Evolutionary conservation across 371 early-diverging fungal species (phyloP), one percentile per base, ranked within the genome.

Genomic region (Parasitella parasitica): DNA sequence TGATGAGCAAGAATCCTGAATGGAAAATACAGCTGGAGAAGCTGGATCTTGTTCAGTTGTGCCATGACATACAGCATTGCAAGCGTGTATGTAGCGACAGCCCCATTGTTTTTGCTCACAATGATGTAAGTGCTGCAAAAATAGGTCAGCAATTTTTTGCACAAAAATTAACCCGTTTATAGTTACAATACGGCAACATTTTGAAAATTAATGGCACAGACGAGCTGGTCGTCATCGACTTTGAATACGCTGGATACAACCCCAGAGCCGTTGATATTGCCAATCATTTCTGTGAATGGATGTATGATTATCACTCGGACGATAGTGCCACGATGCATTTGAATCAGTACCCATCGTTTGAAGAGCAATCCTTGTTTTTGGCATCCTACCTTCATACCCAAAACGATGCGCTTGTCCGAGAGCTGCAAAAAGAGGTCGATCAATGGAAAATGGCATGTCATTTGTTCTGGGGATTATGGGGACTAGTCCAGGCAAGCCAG

Each of bases 201-300:
- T 60, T 78, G 24, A 64, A 61, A 57, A 57, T 67, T 15, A 64
- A 71, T 16, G 64, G 38, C n/a, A 68, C 64, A 6, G 52, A 50
- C 6, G 66, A 69, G 24, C 53, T 77, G 6, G 77, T 74, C 5
- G 59, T 77, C 27, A 71, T 77, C 22, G 94, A 94, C 58, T 93
- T 91, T 67, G 95, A 95, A 60, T 95, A 95, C 70, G 86, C 93
- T 13, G 93, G 95, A 0, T 92, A 91, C 67, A 94, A 91, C 63
- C 85, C 86, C 52, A 87, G 91, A 6, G 94, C 86, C 5, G 92
- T 80, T 39, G 95, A 95, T 37, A 89, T 95, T 36, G 94, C 89
- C 27, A 95, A 95, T 70, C 94, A 94, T 59, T 94, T 95, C 64
- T 91, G 91, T 71, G 95, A 95, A 57, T 95, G 92, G 92, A 90